phyloP scores from a whole-genome alignment of 139 green algal species.

The Desmodesmus armatus region DNA sequence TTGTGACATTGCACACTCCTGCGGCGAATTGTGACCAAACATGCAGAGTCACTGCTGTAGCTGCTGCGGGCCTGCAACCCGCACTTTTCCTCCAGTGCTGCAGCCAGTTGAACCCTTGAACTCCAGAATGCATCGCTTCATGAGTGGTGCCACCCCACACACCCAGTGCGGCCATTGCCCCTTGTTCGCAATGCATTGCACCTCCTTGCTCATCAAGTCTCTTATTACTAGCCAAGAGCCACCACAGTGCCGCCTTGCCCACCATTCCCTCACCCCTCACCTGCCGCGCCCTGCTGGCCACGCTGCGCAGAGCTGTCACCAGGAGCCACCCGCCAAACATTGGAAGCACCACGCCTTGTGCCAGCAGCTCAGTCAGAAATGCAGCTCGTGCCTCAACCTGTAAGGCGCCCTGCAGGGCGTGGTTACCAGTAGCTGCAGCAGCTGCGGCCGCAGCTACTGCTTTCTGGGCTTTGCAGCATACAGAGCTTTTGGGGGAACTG shows the following conservation, averaged over 20 bases:
- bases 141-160: too few relatives aligned
- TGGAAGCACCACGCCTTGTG: neutral
- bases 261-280: neutral
- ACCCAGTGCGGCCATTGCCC: neutral
- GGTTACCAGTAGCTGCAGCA: too few relatives aligned
- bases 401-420: neutral
- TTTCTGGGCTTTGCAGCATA: neutral
- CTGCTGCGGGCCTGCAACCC: too few relatives aligned
- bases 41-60: neutral
- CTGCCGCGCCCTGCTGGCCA: neutral
- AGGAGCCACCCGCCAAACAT: neutral
- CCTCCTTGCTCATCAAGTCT: neutral
- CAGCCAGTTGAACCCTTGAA: too few relatives aligned
- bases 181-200: neutral
- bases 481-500: too few relatives aligned
- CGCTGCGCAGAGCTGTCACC: neutral
- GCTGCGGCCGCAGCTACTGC: neutral
- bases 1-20: neutral
- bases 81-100: too few relatives aligned
- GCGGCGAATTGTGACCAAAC: neutral
- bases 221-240: neutral
- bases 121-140: too few relatives aligned
- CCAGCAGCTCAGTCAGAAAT: neutral
- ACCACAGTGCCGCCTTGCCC: neutral
- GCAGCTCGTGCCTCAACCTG: neutral